phyloP scores from a whole-genome alignment of 495 filamentous ascomycete species.

The Aspergillus incahuasiensis region DNA sequence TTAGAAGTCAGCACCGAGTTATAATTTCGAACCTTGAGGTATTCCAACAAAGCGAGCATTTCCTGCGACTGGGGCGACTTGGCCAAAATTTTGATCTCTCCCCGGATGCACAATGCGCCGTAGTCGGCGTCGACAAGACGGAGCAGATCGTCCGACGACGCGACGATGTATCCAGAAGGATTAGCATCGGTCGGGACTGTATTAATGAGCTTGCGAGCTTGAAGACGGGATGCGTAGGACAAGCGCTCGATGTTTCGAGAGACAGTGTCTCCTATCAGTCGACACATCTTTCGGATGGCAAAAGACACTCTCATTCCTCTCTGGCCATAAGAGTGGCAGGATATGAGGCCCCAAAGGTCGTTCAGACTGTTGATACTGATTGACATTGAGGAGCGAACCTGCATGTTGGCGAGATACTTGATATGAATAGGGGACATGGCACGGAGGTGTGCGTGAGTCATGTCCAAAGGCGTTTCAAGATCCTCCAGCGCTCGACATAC shows the following conservation, averaged over 20 bases:
- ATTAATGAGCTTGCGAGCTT: constrained; percentile 44
- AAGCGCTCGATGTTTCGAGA: constrained; percentile 87
- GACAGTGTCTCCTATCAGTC: constrained; percentile 81
- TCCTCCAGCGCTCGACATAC: constrained; percentile 76
- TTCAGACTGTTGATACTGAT: constrained; percentile 84
- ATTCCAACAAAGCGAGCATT: constrained; percentile 80
- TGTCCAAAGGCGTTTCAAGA: constrained; percentile 72
- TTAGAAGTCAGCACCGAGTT: constrained; percentile 76
- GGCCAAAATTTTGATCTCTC: constrained; percentile 84
- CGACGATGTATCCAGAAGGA: constrained; percentile 88
- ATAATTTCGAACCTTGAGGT: constrained; percentile 69
- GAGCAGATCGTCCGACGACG: constrained; percentile 81
- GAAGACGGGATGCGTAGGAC: constrained; percentile 78
- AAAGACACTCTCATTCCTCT: constrained; percentile 86
- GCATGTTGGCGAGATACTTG: constrained; percentile 89
- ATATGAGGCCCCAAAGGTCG: constrained; percentile 85
- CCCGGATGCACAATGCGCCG: constrained; percentile 78
- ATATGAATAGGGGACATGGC: constrained; percentile 85
- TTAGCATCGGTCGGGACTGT: constrained; percentile 71
- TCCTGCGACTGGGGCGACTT: constrained; percentile 74
- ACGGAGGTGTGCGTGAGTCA: constrained; percentile 80
- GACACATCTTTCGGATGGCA: constrained; percentile 89
- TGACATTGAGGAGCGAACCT: constrained; percentile 86
- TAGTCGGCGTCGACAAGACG: constrained; percentile 87
- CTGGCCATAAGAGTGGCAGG: constrained; percentile 81